phyloP scores from a whole-genome alignment of 768 basidiomycete species.

The Crepidotus variabilis region DNA sequence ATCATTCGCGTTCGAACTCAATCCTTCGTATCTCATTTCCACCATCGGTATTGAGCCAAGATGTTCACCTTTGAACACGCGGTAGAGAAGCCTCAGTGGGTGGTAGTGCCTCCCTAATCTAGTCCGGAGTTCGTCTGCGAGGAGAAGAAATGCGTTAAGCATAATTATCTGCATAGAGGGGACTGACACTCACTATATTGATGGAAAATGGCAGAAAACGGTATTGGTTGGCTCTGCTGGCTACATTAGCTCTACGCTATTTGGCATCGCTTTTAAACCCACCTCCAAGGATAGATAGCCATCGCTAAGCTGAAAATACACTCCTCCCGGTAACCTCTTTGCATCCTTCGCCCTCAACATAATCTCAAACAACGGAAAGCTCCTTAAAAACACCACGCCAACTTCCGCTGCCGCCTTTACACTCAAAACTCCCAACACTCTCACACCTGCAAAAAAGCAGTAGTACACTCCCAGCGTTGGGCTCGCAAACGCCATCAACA shows the following conservation, averaged over 20 bases:
- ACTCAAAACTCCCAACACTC: constrained; percentile 8
- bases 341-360: constrained; percentile 85
- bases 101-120: constrained; percentile 54
- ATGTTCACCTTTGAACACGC: constrained; percentile 43
- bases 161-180: not conserved
- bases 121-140: constrained; percentile 44
- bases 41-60: constrained; percentile 42
- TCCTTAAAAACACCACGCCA: constrained; percentile 76
- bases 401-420: constrained; percentile 63
- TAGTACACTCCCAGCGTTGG: constrained; percentile 90
- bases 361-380: constrained; percentile 88
- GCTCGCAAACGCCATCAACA: constrained; percentile 73
- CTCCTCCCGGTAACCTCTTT: constrained; percentile 62
- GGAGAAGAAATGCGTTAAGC: not conserved
- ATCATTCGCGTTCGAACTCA: too few species aligned
- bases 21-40: not conserved
- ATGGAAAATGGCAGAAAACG: constrained; percentile 48
- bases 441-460: constrained; percentile 67
- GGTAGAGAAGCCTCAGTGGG: constrained; percentile 49
- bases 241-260: not conserved
- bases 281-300: constrained; percentile 31
- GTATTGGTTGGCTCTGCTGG: constrained; percentile 51
- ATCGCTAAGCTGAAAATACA: constrained; percentile 11
- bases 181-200: constrained; percentile 47
- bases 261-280: not conserved